Evolutionary conservation across 106 monocot species (phyloP).

Genomic region (Apostasia ramifera): DNA sequence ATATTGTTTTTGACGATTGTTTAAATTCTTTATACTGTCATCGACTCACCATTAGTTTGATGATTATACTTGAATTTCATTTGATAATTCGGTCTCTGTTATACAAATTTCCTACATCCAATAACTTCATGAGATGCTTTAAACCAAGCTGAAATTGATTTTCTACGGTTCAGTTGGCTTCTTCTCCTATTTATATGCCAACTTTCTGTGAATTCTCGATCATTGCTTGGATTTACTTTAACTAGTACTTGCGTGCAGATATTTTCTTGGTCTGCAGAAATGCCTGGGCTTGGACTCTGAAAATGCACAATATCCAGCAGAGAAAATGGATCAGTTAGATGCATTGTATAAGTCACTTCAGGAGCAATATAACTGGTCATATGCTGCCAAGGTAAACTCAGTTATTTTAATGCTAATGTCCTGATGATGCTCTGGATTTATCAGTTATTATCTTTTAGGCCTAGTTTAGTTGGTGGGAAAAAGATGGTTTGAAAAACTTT

Average conservation of each 20-base stretch:
- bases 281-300: conserved; percentile 77
- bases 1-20: too few species aligned
- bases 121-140: too few species aligned
- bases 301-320: conserved; percentile 53
- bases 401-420: neutral
- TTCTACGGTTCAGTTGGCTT: too few species aligned
- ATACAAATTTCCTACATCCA: too few species aligned
- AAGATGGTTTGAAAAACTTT: too few species aligned
- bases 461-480: neutral
- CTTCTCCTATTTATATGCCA: neutral
- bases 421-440: neutral
- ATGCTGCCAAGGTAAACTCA: conserved; percentile 74
- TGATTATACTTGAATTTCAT: too few species aligned
- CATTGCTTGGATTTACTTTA: neutral
- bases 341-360: conserved; percentile 69
- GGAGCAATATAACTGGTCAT: conserved; percentile 74
- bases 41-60: too few species aligned
- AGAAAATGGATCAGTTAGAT: conserved; percentile 56
- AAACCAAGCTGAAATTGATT: too few species aligned
- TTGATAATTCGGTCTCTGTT: too few species aligned
- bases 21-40: too few species aligned
- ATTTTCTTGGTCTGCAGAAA: conserved; percentile 78
- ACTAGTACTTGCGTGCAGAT: conserved; percentile 26
- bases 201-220: neutral
- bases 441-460: too few species aligned